These are phyloP conservation scores for Aotearoamyces nothofagi DNA, from an alignment of 2,329 filamentous ascomycete species.

Conservation along the genomic window DNA sequence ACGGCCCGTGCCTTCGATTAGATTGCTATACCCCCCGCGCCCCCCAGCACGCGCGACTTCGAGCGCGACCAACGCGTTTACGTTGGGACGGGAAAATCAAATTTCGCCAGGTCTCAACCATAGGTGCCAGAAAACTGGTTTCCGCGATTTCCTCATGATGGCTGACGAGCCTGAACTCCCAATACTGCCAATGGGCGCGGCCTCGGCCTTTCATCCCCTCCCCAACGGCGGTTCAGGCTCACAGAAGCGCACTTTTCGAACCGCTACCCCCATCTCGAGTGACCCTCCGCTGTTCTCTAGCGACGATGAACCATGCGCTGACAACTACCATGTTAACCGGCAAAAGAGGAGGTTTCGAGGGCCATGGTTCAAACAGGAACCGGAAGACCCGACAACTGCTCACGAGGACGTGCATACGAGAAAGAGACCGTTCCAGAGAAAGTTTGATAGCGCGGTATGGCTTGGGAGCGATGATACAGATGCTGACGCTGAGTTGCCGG, in stretches of 20 bases:
- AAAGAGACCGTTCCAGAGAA: slow-evolving; percentile 39
- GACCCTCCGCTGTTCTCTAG: slow-evolving; percentile 59
- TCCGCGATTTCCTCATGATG: slow-evolving; percentile 17
- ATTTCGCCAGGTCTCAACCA: too few species aligned
- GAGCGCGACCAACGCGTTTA: too few species aligned
- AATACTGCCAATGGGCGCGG: slow-evolving; percentile 15
- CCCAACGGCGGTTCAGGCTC: slow-evolving; percentile 19
- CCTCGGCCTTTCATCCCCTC: slow-evolving; percentile 8
- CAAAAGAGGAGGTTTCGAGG: slow-evolving; percentile 50
- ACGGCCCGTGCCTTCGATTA: too few species aligned
- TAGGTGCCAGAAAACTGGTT: too few species aligned
- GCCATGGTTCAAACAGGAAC: slow-evolving; percentile 50
- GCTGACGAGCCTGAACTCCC: slow-evolving; percentile 24
- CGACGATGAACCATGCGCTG: slow-evolving; percentile 52
- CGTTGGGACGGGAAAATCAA: too few species aligned
- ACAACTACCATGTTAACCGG: slow-evolving; percentile 43
- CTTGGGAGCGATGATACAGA: slow-evolving; percentile 44
- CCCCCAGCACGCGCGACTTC: too few species aligned
- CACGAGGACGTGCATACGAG: slow-evolving; percentile 8
- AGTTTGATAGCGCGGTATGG: slow-evolving; percentile 55
- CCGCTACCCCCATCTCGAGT: slow-evolving; percentile 37
- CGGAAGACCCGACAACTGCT: slow-evolving; percentile 13
- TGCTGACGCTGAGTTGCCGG: slow-evolving; percentile 20
- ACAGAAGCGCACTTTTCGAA: slow-evolving; percentile 20
- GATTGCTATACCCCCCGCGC: too few species aligned